Percentiles rank a stretch among this genome's conserved stretches.
Evolutionary conservation across 2,329 filamentous ascomycete genomes (phyloP).

Genomic region (Ophiostoma sp.): DNA sequence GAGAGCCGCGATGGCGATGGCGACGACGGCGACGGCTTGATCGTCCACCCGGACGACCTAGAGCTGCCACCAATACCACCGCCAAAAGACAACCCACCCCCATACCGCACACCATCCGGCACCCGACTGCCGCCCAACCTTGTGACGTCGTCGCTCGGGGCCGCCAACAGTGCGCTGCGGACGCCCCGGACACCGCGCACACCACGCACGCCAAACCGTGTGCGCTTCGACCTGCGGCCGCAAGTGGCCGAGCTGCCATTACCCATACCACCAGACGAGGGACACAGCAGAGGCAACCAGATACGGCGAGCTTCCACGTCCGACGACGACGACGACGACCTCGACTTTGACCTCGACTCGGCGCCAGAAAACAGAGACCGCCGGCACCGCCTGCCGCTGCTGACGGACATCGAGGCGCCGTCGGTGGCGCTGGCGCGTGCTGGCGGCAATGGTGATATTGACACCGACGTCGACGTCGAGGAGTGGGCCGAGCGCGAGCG

Average conservation of each 20-base stretch:
- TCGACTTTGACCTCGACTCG: slow-evolving; percentile 31
- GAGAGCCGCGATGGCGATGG: neutral
- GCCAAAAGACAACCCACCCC: slow-evolving; percentile 13
- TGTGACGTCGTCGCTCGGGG: neutral
- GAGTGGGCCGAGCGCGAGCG: slow-evolving; percentile 50
- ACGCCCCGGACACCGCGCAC: slow-evolving; percentile 33
- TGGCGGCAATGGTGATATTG: slow-evolving; percentile 15
- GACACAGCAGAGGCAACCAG: neutral
- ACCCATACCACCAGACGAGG: neutral
- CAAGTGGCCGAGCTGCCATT: slow-evolving; percentile 10
- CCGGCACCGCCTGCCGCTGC: slow-evolving; percentile 61
- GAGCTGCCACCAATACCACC: slow-evolving; percentile 14
- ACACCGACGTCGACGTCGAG: slow-evolving; percentile 36
- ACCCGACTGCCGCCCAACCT: slow-evolving; percentile 17
- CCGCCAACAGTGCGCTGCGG: slow-evolving; percentile 1
- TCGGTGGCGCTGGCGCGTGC: slow-evolving; percentile 61
- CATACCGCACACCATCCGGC: slow-evolving; percentile 15
- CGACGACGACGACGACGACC: slow-evolving; percentile 27
- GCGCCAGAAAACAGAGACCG: slow-evolving; percentile 35
- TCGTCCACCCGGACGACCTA: neutral
- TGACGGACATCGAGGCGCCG: slow-evolving; percentile 79
- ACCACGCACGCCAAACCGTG: slow-evolving; percentile 63
- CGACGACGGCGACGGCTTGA: neutral
- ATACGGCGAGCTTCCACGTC: slow-evolving; percentile 8
- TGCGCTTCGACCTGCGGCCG: slow-evolving; percentile 62